Percentiles rank a stretch among this genome's conserved stretches.
Evolutionary conservation across 2,329 filamentous ascomycete genomes (phyloP).

Genomic region (Phyllachora maydis): DNA sequence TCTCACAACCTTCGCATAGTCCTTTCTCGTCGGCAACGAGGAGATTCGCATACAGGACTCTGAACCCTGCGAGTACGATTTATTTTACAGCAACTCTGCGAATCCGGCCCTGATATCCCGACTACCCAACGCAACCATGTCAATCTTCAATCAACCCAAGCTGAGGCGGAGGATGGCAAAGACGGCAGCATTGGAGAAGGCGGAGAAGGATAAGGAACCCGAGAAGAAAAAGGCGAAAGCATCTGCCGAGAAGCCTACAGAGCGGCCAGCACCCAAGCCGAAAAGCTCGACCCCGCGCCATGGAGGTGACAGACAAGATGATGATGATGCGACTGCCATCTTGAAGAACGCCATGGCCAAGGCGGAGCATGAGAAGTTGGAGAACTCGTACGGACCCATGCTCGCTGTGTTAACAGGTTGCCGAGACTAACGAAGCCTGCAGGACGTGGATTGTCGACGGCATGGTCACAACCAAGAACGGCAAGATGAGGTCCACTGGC

Average conservation of each 20-base stretch:
- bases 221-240: slow-evolving; percentile 12
- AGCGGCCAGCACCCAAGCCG: slow-evolving; percentile 5
- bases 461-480: slow-evolving; percentile 5
- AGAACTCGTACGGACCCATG: slow-evolving; percentile 18
- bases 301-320: slow-evolving; percentile 2
- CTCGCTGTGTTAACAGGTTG: slow-evolving; percentile 2
- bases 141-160: slow-evolving; percentile 22
- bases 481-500: slow-evolving; percentile 9
- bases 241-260: slow-evolving; percentile 6
- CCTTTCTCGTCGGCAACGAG: slow-evolving; percentile 27
- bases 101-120: slow-evolving; percentile 23
- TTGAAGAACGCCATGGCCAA: slow-evolving; percentile 23
- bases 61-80: slow-evolving; percentile 28
- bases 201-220: slow-evolving; percentile 7
- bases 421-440: slow-evolving; percentile 10
- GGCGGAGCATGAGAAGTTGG: slow-evolving; percentile 20
- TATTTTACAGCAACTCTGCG: slow-evolving; percentile 32
- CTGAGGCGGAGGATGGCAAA: background rate
- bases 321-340: slow-evolving; percentile 16
- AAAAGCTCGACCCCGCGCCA: too few relatives aligned
- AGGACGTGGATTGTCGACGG: slow-evolving; percentile 18
- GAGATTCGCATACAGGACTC: slow-evolving; percentile 13
- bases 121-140: slow-evolving; percentile 26
- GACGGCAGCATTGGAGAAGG: slow-evolving; percentile 1
- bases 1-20: too few relatives aligned